These are phyloP conservation scores for Conringia planisiliqua DNA, from an alignment of 345 rosid genomes.

Conservation along the genomic window DNA sequence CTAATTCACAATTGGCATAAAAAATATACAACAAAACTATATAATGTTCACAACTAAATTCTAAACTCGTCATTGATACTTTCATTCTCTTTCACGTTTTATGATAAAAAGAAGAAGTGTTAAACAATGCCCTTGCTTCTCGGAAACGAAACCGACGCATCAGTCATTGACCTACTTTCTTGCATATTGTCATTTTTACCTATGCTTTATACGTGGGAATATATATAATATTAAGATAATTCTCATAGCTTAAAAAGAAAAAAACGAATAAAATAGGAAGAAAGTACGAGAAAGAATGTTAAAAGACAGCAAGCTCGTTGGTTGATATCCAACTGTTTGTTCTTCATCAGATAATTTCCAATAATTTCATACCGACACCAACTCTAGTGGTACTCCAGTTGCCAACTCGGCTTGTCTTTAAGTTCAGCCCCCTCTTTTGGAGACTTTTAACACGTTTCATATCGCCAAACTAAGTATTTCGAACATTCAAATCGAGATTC, in stretches of 20 bases:
- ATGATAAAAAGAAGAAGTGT: neutral
- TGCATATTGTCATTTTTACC: neutral
- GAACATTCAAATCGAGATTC: no score
- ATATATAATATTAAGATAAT: neutral
- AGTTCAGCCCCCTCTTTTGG: neutral
- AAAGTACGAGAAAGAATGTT: slow-evolving; percentile 13
- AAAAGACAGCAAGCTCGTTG: slow-evolving; percentile 7
- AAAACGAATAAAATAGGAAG: neutral
- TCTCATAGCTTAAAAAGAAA: neutral
- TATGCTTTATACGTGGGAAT: neutral
- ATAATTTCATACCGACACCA: slow-evolving; percentile 8
- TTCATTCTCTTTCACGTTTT: neutral
- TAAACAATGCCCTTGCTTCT: neutral
- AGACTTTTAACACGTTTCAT: neutral
- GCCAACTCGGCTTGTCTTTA: slow-evolving; percentile 4
- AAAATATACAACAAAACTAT: neutral
- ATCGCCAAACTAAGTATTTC: neutral
- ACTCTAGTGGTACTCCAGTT: slow-evolving; percentile 19
- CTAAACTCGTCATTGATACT: neutral
- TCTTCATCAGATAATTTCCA: slow-evolving; percentile 3
- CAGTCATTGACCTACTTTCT: slow-evolving; percentile 5
- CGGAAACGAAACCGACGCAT: slow-evolving; percentile 2
- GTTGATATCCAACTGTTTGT: slow-evolving; percentile 14
- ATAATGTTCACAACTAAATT: slow-evolving; percentile 4
- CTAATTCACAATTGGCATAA: neutral